Base-by-base conservation (phyloP, 2,329 filamentous ascomycete species). In the Podosphaera xanthii region DNA sequence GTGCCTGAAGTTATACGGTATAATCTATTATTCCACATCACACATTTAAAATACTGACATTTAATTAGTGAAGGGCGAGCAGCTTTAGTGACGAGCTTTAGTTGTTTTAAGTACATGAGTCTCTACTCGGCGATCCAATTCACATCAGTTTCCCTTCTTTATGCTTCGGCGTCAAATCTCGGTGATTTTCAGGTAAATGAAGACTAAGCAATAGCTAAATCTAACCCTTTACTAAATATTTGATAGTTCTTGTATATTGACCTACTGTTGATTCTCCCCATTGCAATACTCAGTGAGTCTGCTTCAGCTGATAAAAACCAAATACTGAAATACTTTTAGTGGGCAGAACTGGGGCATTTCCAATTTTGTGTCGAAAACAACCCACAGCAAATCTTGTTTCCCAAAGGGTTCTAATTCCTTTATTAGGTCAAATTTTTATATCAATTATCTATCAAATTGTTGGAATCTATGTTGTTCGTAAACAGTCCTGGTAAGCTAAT, bases 61-160 rank as follows among this genome's bases (percentile, higher is more conserved):
- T 42, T 57, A 10, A 30, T 46, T 59, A 71, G 89, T 64, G 92
- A 98, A 74, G 92, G 92, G 30, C 83, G 94, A 62, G 91, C 91
- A 30, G 87, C 94, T 40, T 77, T 98, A 40, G 90, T 97, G n/a
- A 98, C 92, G 10, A 95, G 89, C 71, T 98, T 98, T 74, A 94
- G 87, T 73, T 98, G 92, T 74, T 98, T 98, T 78, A 98, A 97
- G 74, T 98, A 94, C 72, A 98, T 98, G 94, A 94, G 87, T 66
- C 73, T 98, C 64, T 98, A 98, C 74, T 97, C 90, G 2, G 91
- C 92, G n/a, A 98, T 98, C 64, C 92, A 98, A 71, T 98, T 98
- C 74, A 94, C 88, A 6, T 88, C 87, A 0, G 94, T 98, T 67
- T 94, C 86, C 76, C 96, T 98, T 69, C 77, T 98, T 14, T 98